These are phyloP conservation scores for Didymella arachidicola DNA, from an alignment of 2,329 filamentous ascomycete species.

Conservation along the genomic window DNA sequence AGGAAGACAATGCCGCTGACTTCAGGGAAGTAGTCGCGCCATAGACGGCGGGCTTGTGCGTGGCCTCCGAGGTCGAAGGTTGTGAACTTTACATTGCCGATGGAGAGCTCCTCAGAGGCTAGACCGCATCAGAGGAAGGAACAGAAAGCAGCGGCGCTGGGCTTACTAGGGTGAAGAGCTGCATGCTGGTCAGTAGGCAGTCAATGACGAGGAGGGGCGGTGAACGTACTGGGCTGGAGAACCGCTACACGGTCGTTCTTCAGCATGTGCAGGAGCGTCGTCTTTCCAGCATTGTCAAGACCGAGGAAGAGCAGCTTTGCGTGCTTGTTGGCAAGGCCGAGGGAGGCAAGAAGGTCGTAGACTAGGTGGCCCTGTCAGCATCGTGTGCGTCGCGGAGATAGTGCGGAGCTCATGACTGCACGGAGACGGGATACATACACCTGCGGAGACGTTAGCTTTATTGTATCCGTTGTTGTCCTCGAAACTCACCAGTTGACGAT, in stretches of 20 bases:
- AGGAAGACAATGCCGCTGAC: constrained; percentile 86
- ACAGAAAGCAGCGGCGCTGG: neutral
- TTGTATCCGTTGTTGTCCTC: neutral
- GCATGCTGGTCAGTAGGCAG: constrained; percentile 13
- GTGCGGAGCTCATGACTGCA: constrained; percentile 16
- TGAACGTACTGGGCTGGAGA: constrained; percentile 65
- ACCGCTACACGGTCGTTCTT: constrained; percentile 89
- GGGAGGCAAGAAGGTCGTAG: constrained; percentile 83
- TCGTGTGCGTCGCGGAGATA: constrained; percentile 11
- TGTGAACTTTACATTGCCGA: constrained; percentile 75
- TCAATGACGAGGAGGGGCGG: neutral
- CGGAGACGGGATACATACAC: constrained; percentile 28
- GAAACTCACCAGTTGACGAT: constrained; percentile 79
- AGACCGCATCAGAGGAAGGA: constrained; percentile 14
- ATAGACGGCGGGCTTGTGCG: constrained; percentile 47
- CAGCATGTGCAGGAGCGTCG: constrained; percentile 88
- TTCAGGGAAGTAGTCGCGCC: constrained; percentile 50
- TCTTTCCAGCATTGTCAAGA: constrained; percentile 92
- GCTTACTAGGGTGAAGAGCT: constrained; percentile 83
- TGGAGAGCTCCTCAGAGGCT: constrained; percentile 70
- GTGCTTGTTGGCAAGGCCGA: constrained; percentile 91
- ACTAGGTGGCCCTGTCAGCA: constrained; percentile 59
- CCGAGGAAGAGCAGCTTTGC: constrained; percentile 75
- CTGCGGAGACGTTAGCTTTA: constrained; percentile 10
- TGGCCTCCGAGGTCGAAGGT: constrained; percentile 73